Evolutionary conservation across 2,329 filamentous ascomycete genomes (phyloP), one percentile per base, ranked within the genome.

Genomic region (Phoma sp.): DNA sequence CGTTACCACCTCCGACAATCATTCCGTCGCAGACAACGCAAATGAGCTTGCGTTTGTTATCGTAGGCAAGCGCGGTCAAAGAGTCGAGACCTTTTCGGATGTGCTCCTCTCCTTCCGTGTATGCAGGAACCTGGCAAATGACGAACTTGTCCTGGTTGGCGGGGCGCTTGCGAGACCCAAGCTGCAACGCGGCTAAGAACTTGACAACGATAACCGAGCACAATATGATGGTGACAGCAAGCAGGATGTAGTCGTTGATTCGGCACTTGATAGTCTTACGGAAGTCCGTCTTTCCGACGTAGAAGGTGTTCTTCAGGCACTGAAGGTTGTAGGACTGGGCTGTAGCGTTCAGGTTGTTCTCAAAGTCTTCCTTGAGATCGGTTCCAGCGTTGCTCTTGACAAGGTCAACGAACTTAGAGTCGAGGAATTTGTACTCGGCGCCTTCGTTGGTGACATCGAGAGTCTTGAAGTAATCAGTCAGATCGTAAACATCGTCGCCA

Each of bases 31-130:
- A 99, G 64, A 99, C 91, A 57, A 99, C 91, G 67, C 89, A 95
- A 62, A 99, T 93, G 21, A 99, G 85, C 78, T 99, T 99, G 60
- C 95, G 85, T 81, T 99, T 99, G 78, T 99, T 97, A 77, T 99
- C 95, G 67, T 99, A 99, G 64, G 96, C 89, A 14, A 99, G 83
- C 11, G 93, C 92, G 14, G 95, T 97, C 54, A 98, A 83, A 1
- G 95, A 98, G 73, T 99, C 95, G 2, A 99, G 83, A 46, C 92
- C 93, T 72, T 96, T 96, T 49, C 95, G 84, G 7, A 99, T 81
- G 4, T 93, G 93, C 67, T 99, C 95, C 80, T 99, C 95, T 66
- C 92, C 95, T 80, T 99, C 95, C 0, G 95, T 99, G 72, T 99
- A 99, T 5, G 95, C 95, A 9, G 95, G 95, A 26, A 99, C 92